Percentiles rank a stretch among this genome's conserved stretches.
Evolutionary conservation across 2,329 filamentous ascomycete species (phyloP).

Genomic region (Paecilomyces formosus): DNA sequence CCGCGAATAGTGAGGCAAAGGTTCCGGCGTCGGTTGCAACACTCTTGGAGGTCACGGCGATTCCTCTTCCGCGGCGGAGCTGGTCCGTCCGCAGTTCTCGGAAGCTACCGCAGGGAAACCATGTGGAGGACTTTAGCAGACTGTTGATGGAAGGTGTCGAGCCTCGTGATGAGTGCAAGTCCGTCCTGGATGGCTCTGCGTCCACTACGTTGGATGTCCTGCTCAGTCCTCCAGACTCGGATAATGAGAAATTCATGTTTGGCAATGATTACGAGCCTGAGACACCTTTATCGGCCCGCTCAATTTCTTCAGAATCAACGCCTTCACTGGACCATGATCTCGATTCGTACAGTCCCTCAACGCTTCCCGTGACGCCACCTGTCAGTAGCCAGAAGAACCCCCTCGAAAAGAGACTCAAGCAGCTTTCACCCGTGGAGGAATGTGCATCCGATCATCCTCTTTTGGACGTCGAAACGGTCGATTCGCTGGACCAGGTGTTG

Average conservation of each 20-base stretch:
- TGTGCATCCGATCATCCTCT: slow-evolving; percentile 53
- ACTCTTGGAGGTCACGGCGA: slow-evolving; percentile 52
- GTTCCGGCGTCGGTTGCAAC: slow-evolving; percentile 51
- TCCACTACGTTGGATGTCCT: slow-evolving; percentile 48
- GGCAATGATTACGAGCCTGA: slow-evolving; percentile 39
- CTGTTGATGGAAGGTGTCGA: slow-evolving; percentile 46
- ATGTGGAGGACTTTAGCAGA: slow-evolving; percentile 46
- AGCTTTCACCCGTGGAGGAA: slow-evolving; percentile 47
- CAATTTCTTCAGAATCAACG: slow-evolving; percentile 52
- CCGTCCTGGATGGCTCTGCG: slow-evolving; percentile 28
- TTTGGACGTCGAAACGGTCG: slow-evolving; percentile 29
- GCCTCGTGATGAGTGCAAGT: slow-evolving; percentile 42
- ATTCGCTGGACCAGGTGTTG: slow-evolving; percentile 1
- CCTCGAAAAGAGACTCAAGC: slow-evolving; percentile 37
- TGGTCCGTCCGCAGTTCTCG: slow-evolving; percentile 31
- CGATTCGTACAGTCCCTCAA: slow-evolving; percentile 40
- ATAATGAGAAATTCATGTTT: slow-evolving; percentile 30
- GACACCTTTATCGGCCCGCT: slow-evolving; percentile 38
- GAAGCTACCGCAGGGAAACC: slow-evolving; percentile 32
- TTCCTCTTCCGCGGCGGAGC: slow-evolving; percentile 44
- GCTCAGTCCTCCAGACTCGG: slow-evolving; percentile 47
- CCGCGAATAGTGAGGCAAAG: slow-evolving; percentile 28
- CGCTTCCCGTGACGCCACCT: slow-evolving; percentile 36
- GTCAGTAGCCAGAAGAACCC: slow-evolving; percentile 29
- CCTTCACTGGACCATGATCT: slow-evolving; percentile 46